Base-by-base conservation (phyloP, 352 stramenopile genomes). In the Globisporangium sylvaticum region DNA sequence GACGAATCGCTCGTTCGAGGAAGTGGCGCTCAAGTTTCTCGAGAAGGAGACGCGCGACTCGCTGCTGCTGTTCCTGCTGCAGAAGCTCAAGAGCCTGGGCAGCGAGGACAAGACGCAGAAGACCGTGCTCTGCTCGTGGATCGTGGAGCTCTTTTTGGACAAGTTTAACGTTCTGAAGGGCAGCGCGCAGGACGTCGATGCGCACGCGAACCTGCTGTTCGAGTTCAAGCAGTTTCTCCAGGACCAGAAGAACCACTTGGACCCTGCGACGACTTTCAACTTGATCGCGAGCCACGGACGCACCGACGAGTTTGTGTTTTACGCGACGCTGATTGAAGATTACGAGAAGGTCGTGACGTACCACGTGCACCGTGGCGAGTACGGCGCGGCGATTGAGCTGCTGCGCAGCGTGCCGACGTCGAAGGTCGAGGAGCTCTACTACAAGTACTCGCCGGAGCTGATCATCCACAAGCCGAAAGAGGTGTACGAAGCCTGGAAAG, bases 341-440 rank as follows among this genome's bases (percentile, higher is more conserved):
- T 97, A 97, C 64, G 93, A 98, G 57, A 94, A 96, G 59, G 90
- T 98, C 4, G 84, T 98, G 52, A 96, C 89, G 42, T 97, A 97
- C 65, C 92, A 98, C 71, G 88, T 97, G 55, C 80, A 96, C 58
- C 89, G 89, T 4, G 89, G 90, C 9, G 91, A 97, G 57, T 97
- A 98, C 64, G 84, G 80, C 9, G 86, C 88, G 3, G 90, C 92
- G 6, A 96, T 98, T 58, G 88, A 96, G 42, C 67, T 97, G 48
- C 78, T 98, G 29, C 82, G 83, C 37, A 90, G 90, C 20, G 91
- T 96, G 27, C 87, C 89, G 58, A 95, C 92, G 42, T 89, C 91
- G 31, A 97, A 97, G 62, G 90, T 98, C 10, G 92, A 98, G 66
- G 84, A 95, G 65, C 73, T 98, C 8, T 97, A 96, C 74, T 98